A percentile compares a stretch with the other conserved stretches of the same genome.
Evolutionary conservation across 371 early-diverging fungal genomes (phyloP).

Genomic region (Spiromyces aspiralis): DNA sequence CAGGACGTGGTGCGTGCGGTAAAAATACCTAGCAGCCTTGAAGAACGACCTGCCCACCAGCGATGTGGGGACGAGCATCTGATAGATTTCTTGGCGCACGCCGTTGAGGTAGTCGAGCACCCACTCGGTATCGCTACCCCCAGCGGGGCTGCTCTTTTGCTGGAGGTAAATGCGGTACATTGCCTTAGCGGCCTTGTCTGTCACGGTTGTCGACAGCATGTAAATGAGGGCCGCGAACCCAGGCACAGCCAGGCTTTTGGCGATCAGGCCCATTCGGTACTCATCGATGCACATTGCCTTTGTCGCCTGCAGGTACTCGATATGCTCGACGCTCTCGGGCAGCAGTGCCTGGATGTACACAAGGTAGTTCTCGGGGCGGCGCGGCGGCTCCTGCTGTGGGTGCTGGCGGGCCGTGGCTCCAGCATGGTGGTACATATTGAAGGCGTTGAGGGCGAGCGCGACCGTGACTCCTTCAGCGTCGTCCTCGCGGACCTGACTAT

Average conservation of each 20-base stretch:
- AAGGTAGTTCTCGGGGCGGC: constrained; percentile 5
- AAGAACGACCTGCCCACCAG: constrained; percentile 26
- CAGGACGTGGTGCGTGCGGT: constrained; percentile 22
- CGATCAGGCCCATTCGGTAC: constrained; percentile 36
- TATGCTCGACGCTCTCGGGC: constrained; percentile 15
- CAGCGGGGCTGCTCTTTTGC: neutral
- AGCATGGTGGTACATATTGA: constrained; percentile 5
- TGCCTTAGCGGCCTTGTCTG: constrained; percentile 1
- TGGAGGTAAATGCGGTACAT: neutral
- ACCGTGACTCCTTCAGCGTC: constrained; percentile 35
- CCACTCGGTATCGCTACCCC: constrained; percentile 6
- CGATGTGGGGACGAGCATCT: constrained; percentile 16
- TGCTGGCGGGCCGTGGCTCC: neutral
- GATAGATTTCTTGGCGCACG: constrained; percentile 33
- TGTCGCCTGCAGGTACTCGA: constrained; percentile 22
- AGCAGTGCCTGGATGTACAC: constrained; percentile 17
- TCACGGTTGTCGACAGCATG: constrained; percentile 18
- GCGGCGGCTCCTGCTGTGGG: neutral
- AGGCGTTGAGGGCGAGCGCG: constrained; percentile 27
- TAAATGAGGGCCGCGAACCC: constrained; percentile 20
- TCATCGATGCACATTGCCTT: constrained; percentile 36
- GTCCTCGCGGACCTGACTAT: constrained; percentile 9
- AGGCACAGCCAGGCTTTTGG: constrained; percentile 25
- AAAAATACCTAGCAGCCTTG: constrained; percentile 23
- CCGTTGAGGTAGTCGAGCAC: constrained; percentile 32